Evolutionary conservation across 495 filamentous ascomycete genomes (phyloP), one percentile per base, ranked within the genome.

Genomic region (Penicillium salamii): DNA sequence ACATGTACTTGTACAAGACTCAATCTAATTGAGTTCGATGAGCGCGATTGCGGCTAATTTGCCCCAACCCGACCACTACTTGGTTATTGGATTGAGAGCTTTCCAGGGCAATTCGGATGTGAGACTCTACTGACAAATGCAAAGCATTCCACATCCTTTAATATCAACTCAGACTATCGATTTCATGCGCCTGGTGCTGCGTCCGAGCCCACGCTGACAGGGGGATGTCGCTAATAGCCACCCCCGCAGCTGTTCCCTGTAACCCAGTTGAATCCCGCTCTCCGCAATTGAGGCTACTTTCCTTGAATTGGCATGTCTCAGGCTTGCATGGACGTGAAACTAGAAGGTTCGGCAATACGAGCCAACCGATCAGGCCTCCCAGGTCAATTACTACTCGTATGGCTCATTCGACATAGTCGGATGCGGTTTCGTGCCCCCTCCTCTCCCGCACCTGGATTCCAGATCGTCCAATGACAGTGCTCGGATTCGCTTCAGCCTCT

Each of bases 11-110:
- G 18, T 20, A 48, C 15, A 24, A 39, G 55, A 47, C 23, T 19
- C 26, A 32, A 34, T 37, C 8, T 38, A 59, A 53, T 46, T 54
- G 55, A 57, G 32, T 60, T 60, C 51, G 40, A 47, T 32, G 9
- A 26, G 21, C 20, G 18, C 12, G 36, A 7, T 40, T 15, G 19
- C 28, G 18, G 12, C 34, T 26, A 33, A 48, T n/a, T 23, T n/a
- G n/a, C 18, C 20, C 23, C 34, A 32, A 18, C 35, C 35, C 45
- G 21, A 37, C 34, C 46, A 21, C 4, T 11, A 24, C 13, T 19
- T n/a, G 13, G 13, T 7, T 15, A 21, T 32, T 21, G 4, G 17
- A 20, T 15, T 12, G 20, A 37, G 36, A 37, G 21, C 20, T 34
- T 23, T 19, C 24, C 21, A 9, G 8, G n/a, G 7, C 19, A 21